Evolutionary conservation across 371 early-diverging fungal species (phyloP).

Genomic region (Parasitella parasitica): DNA sequence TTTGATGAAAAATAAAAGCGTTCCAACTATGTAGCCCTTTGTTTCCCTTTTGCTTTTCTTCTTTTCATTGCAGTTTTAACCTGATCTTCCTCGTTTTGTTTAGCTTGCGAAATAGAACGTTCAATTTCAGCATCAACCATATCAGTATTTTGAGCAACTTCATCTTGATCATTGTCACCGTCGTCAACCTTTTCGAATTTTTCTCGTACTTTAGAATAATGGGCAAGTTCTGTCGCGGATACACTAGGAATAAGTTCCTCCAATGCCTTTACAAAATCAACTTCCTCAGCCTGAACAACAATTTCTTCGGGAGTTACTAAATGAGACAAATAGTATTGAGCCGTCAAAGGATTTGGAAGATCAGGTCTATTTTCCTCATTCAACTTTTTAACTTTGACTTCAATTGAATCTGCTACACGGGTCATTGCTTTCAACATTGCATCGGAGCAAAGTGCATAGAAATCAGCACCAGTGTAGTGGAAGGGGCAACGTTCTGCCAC

Average conservation of each 20-base stretch:
- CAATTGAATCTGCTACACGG: constrained; percentile 82
- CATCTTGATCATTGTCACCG: constrained; percentile 13
- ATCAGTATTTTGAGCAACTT: background rate
- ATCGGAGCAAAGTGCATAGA: constrained; percentile 96
- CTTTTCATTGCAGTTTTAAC: constrained; percentile 1
- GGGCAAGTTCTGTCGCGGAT: constrained; percentile 82
- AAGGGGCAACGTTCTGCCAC: constrained; percentile 87
- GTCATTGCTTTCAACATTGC: constrained; percentile 96
- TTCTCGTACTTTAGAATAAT: constrained; percentile 79
- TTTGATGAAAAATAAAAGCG: too few species aligned
- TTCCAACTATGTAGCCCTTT: constrained; percentile 2
- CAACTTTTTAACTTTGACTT: constrained; percentile 52
- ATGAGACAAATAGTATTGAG: constrained; percentile 84
- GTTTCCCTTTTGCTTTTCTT: constrained; percentile 17
- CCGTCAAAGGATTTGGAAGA: constrained; percentile 60
- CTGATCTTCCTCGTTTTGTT: constrained; percentile 8
- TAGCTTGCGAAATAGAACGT: constrained; percentile 2
- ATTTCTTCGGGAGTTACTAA: constrained; percentile 67
- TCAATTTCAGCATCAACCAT: background rate
- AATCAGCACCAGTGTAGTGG: constrained; percentile 96
- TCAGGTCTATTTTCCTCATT: constrained; percentile 34
- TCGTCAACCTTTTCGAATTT: constrained; percentile 53
- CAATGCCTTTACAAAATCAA: constrained; percentile 85
- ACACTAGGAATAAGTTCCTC: constrained; percentile 89
- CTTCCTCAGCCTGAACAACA: constrained; percentile 70